Evolutionary conservation across 2,329 filamentous ascomycete species (phyloP), one percentile per base, ranked within the genome.

Genomic region (Aspergillus eucalypticola): DNA sequence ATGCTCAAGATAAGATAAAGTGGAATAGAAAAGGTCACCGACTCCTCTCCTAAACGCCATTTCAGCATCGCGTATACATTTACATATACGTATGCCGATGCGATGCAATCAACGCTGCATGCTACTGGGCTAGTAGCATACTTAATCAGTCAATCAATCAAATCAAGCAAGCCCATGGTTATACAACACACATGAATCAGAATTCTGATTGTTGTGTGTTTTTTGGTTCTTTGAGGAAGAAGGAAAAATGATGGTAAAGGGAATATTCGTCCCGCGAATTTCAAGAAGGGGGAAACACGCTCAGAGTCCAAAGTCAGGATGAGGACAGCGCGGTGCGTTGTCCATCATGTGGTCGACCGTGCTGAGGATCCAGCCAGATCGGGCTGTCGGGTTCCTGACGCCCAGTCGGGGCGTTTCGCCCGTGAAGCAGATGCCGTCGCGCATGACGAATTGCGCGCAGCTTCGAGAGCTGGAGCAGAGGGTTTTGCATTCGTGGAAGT

Each of bases 361-460:
- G 25, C 60, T 65, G 19, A 69, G 63, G 10, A 72, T 56, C 74
- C 75, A 76, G 1, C 74, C 75, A 0, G 74, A 76, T 15, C 64
- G 64, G 2, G 67, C 63, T 2, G 66, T 65, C 7, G 66, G 48
- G 13, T 60, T 66, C 5, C 61, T 27, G n/a, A 65, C 57, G 4
- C 75, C 75, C 19, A 77, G 64, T 27, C 69, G 69, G 5, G 75
- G 74, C 1, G 65, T 71, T 5, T 62, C 62, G 29, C 69, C 66
- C 0, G 71, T 75, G 60, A 66, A 75, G 60, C 75, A 77, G 13
- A 54, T 64, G 8, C 64, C 62, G 10, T 66, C 69, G 38, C 69
- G 69, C 65, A 71, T 69, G 29, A 66, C 62, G 61, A 73, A 76
- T 55, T 76, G 75, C 8, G 67, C 66, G 54, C 75, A 76, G 1